Conservation (phyloP, 2,329 filamentous ascomycete genomes). For the Nigrospora oryzae region DNA sequence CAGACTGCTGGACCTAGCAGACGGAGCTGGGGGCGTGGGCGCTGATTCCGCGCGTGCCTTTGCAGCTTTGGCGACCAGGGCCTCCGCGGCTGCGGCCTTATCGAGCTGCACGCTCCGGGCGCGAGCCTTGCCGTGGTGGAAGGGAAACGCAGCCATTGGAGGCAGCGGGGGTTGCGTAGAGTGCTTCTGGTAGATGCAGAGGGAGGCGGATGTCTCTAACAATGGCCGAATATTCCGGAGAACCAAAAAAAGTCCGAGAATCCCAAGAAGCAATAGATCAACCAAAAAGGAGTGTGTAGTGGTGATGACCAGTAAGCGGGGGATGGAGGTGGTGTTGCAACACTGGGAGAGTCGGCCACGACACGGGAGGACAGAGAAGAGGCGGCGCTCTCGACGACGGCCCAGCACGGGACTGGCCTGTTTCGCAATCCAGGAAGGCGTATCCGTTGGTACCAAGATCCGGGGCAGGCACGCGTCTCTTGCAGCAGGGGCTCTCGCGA, state of each 20-base stretch:
- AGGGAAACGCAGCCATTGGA: conserved; percentile 32
- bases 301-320: conserved; percentile 13
- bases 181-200: conserved; percentile 11
- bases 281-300: conserved; percentile 25
- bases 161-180: conserved; percentile 18
- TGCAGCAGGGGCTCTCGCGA: conserved; percentile 11
- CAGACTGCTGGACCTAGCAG: conserved; percentile 25
- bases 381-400: neutral
- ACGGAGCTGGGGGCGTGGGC: conserved; percentile 15
- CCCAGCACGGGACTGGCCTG: neutral
- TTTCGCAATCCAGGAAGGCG: conserved; percentile 3
- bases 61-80: conserved; percentile 7
- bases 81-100: conserved; percentile 13
- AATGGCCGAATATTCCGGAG: conserved; percentile 24
- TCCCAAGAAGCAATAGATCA: conserved; percentile 41
- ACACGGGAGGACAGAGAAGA: conserved; percentile 1
- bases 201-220: conserved; percentile 22
- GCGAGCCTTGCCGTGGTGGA: conserved; percentile 33
- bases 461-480: conserved; percentile 12
- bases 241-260: conserved; percentile 19
- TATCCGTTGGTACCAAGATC: neutral
- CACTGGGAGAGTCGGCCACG: conserved; percentile 2
- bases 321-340: conserved; percentile 14
- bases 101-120: conserved; percentile 42
- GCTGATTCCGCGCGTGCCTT: conserved; percentile 10